Conservation (phyloP, 495 filamentous ascomycete genomes). For the Penicillium manginii region DNA sequence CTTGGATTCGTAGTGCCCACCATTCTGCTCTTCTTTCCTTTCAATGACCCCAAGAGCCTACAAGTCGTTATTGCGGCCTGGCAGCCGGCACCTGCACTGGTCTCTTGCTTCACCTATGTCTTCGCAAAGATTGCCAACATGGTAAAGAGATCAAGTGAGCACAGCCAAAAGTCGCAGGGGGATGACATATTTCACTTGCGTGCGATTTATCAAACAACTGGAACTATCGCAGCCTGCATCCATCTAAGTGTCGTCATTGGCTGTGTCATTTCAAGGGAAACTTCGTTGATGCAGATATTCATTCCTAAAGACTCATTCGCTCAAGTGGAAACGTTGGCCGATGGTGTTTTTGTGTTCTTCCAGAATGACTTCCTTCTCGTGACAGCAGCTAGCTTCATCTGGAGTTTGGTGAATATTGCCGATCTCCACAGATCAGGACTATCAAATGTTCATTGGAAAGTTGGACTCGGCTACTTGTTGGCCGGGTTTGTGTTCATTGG, state of each 20-base stretch:
- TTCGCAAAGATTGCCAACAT: slow-evolving; percentile 5
- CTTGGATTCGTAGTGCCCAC: slow-evolving; percentile 20
- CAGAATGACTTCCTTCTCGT: slow-evolving; percentile 24
- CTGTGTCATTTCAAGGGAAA: not conserved
- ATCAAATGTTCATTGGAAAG: slow-evolving; percentile 10
- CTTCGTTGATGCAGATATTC: slow-evolving; percentile 7
- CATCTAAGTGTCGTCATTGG: slow-evolving; percentile 13
- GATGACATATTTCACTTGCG: slow-evolving; percentile 8
- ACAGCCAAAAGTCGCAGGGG: no score
- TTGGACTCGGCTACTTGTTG: not conserved
- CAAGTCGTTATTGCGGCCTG: slow-evolving; percentile 19
- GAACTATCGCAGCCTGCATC: slow-evolving; percentile 17
- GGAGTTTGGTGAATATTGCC: slow-evolving; percentile 18
- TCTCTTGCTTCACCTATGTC: slow-evolving; percentile 12
- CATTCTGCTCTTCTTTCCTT: slow-evolving; percentile 17
- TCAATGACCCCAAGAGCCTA: slow-evolving; percentile 3
- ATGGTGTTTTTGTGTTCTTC: slow-evolving; percentile 23
- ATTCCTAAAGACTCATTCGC: slow-evolving; percentile 16
- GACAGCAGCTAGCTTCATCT: slow-evolving; percentile 15
- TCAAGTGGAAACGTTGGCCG: slow-evolving; percentile 13
- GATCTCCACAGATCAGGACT: slow-evolving; percentile 24
- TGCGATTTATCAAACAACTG: slow-evolving; percentile 14
- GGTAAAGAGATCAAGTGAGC: not conserved
- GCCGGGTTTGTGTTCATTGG: slow-evolving; percentile 10
- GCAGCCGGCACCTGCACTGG: slow-evolving; percentile 19